These are phyloP conservation scores for Pulveroboletus sp. DNA, from an alignment of 768 basidiomycete species.

Conservation along the genomic window DNA sequence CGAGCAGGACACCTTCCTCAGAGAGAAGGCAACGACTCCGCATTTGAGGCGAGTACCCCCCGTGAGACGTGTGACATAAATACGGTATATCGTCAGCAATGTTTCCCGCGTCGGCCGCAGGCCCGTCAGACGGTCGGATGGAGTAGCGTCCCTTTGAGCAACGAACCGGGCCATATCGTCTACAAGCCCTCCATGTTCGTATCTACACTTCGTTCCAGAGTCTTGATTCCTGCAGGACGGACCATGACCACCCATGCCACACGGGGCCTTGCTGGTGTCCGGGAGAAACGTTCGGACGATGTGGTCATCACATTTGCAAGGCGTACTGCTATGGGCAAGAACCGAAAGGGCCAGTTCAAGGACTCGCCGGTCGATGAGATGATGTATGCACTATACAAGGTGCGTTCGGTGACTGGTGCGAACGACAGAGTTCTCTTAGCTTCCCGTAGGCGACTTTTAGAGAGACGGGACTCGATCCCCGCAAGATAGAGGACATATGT, in stretches of 20 bases:
- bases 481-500: conserved; percentile 76
- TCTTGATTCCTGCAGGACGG: conserved; percentile 14
- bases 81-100: neutral
- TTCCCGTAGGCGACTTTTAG: conserved; percentile 55
- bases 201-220: conserved; percentile 10
- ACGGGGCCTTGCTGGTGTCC: conserved; percentile 45
- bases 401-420: conserved; percentile 22
- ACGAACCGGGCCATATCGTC: conserved; percentile 4
- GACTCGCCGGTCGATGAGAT: conserved; percentile 86
- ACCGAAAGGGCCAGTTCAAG: conserved; percentile 90
- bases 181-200: conserved; percentile 16
- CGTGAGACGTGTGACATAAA: conserved; percentile 1
- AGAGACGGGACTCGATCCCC: conserved; percentile 61
- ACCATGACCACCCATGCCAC: conserved; percentile 32
- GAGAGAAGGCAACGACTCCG: no score
- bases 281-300: conserved; percentile 73
- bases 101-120: neutral
- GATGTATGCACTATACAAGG: conserved; percentile 77
- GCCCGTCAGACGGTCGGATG: neutral
- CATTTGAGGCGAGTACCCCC: no score
- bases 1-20: no score
- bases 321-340: conserved; percentile 82
- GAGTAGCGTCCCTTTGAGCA: neutral
- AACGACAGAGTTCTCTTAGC: neutral
- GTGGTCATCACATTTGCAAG: conserved; percentile 88